Evolutionary conservation across 83 land plant genomes (phyloP), one percentile per base, ranked within the genome.

Genomic region (Picea abies): DNA sequence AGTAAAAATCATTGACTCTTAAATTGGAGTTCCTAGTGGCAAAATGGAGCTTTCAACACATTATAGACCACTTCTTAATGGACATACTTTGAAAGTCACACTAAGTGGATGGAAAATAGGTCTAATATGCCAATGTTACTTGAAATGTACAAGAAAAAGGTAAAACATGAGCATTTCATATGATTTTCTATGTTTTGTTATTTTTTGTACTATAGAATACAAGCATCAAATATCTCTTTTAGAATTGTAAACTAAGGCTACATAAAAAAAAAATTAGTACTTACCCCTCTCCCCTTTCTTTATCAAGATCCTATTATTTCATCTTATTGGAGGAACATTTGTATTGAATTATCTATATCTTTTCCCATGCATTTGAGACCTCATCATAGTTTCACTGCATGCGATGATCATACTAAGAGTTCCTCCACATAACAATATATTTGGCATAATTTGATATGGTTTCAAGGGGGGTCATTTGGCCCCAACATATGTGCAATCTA

Each of bases 61-160:
- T 87, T 96, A 97, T 82, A 92, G 76, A 16, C 25, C 86, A 22
- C 81, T 97, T 68, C 89, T 97, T 29, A 80, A 78, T 68, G 99
- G 99, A 67, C 92, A 87, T 77, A 92, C 90, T 3, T 80, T 95
- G 63, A 95, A 83, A 65, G 97, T 96, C 35, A 86, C 95, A 66
- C 79, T 96, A 32, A 98, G 99, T 73, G 96, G 96, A 67, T 94
- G 94, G 97, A 97, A 89, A 95, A 92, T 12, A 91, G 90, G 83
- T 88, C 96, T 73, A 93, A 97, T 39, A 78, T 97, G 63, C 96
- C 94, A 32, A 68, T 78, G 37, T 66, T 95, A 26, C 94, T 97
- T 2, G 94, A 95, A 56, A 95, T 89, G 90, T 97, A 91, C 67
- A 39, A 89, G 58, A 86, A 81, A 9, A 90, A 92, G 94, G 99